Base-by-base conservation (phyloP, 352 stramenopile genomes). In the Globisporangium carolinianum region DNA sequence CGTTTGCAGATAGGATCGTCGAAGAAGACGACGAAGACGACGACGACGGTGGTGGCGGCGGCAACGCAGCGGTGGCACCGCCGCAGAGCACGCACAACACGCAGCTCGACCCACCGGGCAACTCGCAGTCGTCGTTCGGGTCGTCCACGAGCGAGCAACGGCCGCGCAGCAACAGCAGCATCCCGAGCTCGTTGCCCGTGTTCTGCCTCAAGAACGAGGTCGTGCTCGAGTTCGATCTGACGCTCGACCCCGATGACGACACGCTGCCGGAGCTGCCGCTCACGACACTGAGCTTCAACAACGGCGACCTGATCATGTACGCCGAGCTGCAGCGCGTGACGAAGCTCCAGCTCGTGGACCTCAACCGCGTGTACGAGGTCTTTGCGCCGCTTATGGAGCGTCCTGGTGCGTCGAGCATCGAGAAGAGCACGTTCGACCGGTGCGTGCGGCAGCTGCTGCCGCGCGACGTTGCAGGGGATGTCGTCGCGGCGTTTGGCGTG, bases 121-220 rank as follows among this genome's bases (percentile, higher is more conserved):
- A 55, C 43, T 65, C 60, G 8, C 53, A 65, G 8, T 71, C 66
- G 9, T 88, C 79, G 1, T 79, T 81, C 42, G 76, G 74, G 14
- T 91, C 81, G 1, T 77, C 79, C 7, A 82, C 77, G 36, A 89
- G 77, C 17, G 78, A 60, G 1, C 62, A 65, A n/a, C 66, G 53
- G 4, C 89, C 82, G 6, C 71, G 66, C 52, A 43, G 39, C 39
- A 43, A 12, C 17, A 80, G 69, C 41, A 88, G 76, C 49, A 66
- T 83, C 24, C 71, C 78, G 41, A 86, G 74, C 18, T 84, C 79
- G 0, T 62, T 89, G 15, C 85, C 85, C 10, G 79, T 76, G 1
- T 80, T 92, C 24, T 76, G 75, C 57, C 57, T 95, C 17, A 93
- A 91, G 60, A 89, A 93, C 60, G 83, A 93, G 45, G 79, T 93